Conservation (phyloP, 2,329 filamentous ascomycete species). For the Neoascochyta sp. region DNA sequence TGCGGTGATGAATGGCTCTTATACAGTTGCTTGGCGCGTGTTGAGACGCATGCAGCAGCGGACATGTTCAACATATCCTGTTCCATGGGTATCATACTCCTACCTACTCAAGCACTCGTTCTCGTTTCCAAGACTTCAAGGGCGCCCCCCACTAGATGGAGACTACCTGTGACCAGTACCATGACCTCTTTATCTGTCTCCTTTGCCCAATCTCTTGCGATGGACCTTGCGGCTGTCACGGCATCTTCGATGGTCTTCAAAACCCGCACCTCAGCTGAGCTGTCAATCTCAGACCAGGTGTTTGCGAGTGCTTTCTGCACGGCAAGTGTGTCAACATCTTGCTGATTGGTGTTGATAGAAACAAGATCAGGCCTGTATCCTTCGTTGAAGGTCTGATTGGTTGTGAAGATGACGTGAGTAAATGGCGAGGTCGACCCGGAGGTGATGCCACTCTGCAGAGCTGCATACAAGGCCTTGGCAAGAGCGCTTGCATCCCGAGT, state of each 20-base stretch:
- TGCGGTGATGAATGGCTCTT: background rate
- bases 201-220: constrained; percentile 31
- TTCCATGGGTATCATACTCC: constrained; percentile 16
- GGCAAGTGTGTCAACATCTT: constrained; percentile 55
- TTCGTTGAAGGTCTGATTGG: constrained; percentile 65
- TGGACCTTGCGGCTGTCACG: constrained; percentile 53
- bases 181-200: constrained; percentile 47
- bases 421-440: constrained; percentile 50
- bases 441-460: constrained; percentile 42
- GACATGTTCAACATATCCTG: background rate
- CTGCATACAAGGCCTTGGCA: constrained; percentile 59
- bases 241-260: constrained; percentile 67
- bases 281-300: constrained; percentile 50
- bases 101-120: constrained; percentile 8
- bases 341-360: constrained; percentile 57
- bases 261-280: constrained; percentile 51
- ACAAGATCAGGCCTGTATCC: constrained; percentile 63
- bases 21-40: constrained; percentile 8
- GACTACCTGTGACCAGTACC: constrained; percentile 74
- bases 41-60: constrained; percentile 15
- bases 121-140: constrained; percentile 64
- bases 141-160: constrained; percentile 78
- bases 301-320: constrained; percentile 66
- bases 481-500: constrained; percentile 70
- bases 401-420: constrained; percentile 72